A percentile compares a stretch with the other conserved stretches of the same genome.
Evolutionary conservation across 2,329 filamentous ascomycete genomes (phyloP).

Genomic region (Colletotrichum godetiae): DNA sequence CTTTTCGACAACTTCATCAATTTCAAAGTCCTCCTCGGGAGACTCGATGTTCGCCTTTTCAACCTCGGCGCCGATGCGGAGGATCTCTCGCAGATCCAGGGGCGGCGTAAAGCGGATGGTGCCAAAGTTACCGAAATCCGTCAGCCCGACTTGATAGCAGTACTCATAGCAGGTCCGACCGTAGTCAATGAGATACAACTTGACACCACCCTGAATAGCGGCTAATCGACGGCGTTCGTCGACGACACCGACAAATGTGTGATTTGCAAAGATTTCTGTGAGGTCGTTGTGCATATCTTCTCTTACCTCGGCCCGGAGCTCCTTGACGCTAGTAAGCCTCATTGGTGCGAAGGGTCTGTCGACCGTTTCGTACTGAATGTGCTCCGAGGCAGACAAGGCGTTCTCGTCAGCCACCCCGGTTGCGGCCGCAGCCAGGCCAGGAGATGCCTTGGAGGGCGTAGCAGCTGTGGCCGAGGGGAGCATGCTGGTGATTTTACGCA

Average conservation of each 20-base stretch:
- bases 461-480: conserved; percentile 68
- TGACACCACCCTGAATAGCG: conserved; percentile 93
- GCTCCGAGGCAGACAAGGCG: conserved; percentile 53
- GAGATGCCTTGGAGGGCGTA: conserved; percentile 11
- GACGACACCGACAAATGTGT: conserved; percentile 94
- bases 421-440: conserved; percentile 36
- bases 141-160: conserved; percentile 94
- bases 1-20: conserved; percentile 71
- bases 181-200: conserved; percentile 93
- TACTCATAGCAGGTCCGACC: conserved; percentile 88
- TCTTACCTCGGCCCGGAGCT: conserved; percentile 83
- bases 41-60: conserved; percentile 65
- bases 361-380: conserved; percentile 76
- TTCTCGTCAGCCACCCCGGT: conserved; percentile 44
- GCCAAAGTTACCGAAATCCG: conserved; percentile 96
- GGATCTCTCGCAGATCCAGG: conserved; percentile 75
- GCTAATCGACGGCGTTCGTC: conserved; percentile 87
- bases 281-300: conserved; percentile 85
- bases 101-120: conserved; percentile 82
- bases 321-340: conserved; percentile 85
- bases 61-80: conserved; percentile 77
- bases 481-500: conserved; percentile 98
- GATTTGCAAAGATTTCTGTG: conserved; percentile 86
- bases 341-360: conserved; percentile 78
- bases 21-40: conserved; percentile 70